Conservation (phyloP, 768 basidiomycete genomes). For the Trametes gibbosa region DNA sequence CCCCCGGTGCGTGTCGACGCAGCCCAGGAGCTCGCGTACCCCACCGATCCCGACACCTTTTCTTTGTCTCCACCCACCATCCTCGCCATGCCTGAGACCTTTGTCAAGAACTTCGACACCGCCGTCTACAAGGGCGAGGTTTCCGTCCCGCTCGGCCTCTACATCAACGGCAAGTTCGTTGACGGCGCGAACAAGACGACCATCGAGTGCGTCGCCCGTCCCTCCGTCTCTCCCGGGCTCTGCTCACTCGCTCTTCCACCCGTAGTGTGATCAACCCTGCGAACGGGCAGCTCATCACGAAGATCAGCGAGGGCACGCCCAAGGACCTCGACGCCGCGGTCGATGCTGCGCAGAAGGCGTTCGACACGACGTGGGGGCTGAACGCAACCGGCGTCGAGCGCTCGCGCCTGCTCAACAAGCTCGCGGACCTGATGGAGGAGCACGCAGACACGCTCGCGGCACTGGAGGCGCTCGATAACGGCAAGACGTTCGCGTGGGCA, state of each 20-base stretch:
- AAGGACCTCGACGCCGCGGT: slow-evolving; percentile 81
- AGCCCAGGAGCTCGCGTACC: not conserved
- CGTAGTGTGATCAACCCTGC: slow-evolving; percentile 60
- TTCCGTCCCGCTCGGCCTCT: slow-evolving; percentile 61
- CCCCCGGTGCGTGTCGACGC: not conserved
- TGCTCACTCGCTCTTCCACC: not conserved
- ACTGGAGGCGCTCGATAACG: slow-evolving; percentile 70
- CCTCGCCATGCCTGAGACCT: slow-evolving; percentile 40
- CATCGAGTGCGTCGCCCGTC: slow-evolving; percentile 56
- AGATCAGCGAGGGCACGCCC: slow-evolving; percentile 55
- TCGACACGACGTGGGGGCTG: slow-evolving; percentile 68
- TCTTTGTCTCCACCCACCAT: not conserved
- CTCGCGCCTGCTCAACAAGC: slow-evolving; percentile 54
- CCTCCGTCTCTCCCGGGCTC: not conserved
- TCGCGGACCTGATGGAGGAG: slow-evolving; percentile 62
- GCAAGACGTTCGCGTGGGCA: slow-evolving; percentile 53
- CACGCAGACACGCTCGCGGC: slow-evolving; percentile 66
- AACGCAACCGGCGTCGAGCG: slow-evolving; percentile 52
- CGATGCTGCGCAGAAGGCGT: slow-evolving; percentile 58
- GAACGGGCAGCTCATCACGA: slow-evolving; percentile 59
- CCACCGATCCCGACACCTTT: not conserved
- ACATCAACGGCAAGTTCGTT: slow-evolving; percentile 67
- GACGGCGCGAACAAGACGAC: slow-evolving; percentile 53
- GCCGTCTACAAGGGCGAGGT: slow-evolving; percentile 56
- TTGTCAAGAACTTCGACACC: slow-evolving; percentile 51